phyloP scores from a whole-genome alignment of 163 green algal genomes.

The Volvox carteri region DNA sequence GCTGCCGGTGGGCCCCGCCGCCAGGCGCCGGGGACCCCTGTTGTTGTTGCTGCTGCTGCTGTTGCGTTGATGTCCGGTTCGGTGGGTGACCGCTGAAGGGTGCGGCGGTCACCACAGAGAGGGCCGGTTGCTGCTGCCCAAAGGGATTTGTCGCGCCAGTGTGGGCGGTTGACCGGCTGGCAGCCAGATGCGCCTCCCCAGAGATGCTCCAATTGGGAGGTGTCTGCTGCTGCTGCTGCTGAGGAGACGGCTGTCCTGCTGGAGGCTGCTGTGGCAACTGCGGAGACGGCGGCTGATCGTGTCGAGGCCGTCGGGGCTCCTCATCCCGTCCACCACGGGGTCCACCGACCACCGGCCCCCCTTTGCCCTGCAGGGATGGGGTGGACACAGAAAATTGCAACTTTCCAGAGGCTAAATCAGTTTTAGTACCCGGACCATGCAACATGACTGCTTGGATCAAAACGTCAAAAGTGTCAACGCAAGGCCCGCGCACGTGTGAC shows the following conservation, averaged over 20 bases:
- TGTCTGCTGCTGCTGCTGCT: background rate
- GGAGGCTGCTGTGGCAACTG: background rate
- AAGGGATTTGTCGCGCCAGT: background rate
- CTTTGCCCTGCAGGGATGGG: conserved; percentile 10
- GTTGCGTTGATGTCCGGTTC: background rate
- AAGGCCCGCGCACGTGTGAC: no score
- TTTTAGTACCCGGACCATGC: no score
- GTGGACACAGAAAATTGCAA: background rate
- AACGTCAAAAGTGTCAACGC: no score
- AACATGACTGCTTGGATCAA: no score
- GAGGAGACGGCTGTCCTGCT: background rate
- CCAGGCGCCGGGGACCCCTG: no score
- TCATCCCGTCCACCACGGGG: background rate
- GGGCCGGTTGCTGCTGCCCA: background rate
- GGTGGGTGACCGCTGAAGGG: background rate
- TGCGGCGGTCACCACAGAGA: background rate
- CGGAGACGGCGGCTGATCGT: background rate
- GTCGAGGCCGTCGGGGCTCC: background rate
- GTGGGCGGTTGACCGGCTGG: background rate
- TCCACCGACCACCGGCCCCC: background rate
- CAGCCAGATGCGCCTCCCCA: background rate
- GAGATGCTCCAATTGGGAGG: background rate
- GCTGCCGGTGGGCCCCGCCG: background rate
- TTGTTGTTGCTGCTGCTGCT: conserved; percentile 4
- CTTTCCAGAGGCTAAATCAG: no score